Conservation (phyloP, 176 grass and related monocot genomes). For the Zizania latifolia region DNA sequence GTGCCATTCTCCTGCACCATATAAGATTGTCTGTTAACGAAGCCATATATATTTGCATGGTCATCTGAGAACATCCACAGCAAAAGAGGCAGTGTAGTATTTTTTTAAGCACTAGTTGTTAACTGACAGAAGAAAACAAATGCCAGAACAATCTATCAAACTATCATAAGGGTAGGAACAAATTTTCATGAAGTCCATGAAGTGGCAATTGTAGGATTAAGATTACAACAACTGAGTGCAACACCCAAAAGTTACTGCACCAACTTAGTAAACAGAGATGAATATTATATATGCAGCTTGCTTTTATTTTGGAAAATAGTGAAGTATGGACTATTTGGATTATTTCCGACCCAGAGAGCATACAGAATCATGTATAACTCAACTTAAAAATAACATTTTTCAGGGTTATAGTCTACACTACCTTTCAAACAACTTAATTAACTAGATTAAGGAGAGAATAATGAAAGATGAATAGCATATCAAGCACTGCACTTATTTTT, state of each 20-base stretch:
- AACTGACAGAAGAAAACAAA: constrained; percentile 19
- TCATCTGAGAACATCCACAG: not conserved
- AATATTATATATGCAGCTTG: not conserved
- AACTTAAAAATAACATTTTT: not conserved
- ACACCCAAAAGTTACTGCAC: not conserved
- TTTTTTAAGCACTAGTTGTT: not conserved
- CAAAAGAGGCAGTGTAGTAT: not conserved
- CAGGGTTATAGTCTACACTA: not conserved
- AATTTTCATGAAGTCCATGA: not conserved
- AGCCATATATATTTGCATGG: not conserved
- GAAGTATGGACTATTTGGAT: not conserved
- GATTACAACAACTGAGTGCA: not conserved
- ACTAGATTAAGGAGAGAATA: constrained; percentile 1
- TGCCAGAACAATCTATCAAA: not conserved
- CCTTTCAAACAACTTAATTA: constrained; percentile 4
- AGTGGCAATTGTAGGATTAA: not conserved
- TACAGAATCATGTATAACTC: not conserved
- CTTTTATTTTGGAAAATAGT: not conserved
- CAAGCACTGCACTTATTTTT: not conserved
- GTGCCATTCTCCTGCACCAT: constrained; percentile 58
- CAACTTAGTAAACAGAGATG: not conserved
- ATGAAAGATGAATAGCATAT: not conserved
- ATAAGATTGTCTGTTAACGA: constrained; percentile 1
- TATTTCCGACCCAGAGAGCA: not conserved
- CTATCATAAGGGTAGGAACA: not conserved